Conservation (phyloP, 345 rosid genomes). For the Anastatica hierochuntica region DNA sequence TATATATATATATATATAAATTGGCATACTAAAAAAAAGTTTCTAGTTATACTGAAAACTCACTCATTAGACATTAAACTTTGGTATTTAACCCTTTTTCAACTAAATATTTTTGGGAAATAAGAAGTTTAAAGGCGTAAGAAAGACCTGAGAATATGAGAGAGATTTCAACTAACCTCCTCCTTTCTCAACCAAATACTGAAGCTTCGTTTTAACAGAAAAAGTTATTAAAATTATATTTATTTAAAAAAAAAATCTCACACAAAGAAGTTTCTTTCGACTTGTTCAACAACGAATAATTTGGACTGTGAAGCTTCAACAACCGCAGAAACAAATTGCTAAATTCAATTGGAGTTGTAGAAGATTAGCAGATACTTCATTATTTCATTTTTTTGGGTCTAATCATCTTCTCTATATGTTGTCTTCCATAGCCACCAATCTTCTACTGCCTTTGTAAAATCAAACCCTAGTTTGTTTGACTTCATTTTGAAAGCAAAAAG, state of each 20-base stretch:
- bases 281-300: conserved; percentile 2
- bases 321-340: conserved; percentile 11
- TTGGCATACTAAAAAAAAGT: not conserved
- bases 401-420: not conserved
- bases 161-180: conserved; percentile 14
- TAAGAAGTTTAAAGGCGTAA: conserved; percentile 15
- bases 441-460: too few species aligned
- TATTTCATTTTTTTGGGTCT: not conserved
- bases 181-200: not conserved
- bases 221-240: not conserved
- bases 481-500: too few species aligned
- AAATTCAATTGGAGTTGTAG: not conserved
- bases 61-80: not conserved
- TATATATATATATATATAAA: too few species aligned
- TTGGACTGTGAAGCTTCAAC: conserved; percentile 24
- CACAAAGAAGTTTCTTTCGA: not conserved
- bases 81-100: not conserved
- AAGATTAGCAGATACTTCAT: not conserved
- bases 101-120: not conserved
- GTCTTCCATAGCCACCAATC: not conserved
- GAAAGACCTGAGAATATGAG: conserved; percentile 17
- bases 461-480: too few species aligned
- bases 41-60: not conserved
- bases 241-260: not conserved
- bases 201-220: conserved; percentile 7